Evolutionary conservation across 2,329 filamentous ascomycete genomes (phyloP), one percentile per base, ranked within the genome.

Genomic region (Monosporascus sp.): DNA sequence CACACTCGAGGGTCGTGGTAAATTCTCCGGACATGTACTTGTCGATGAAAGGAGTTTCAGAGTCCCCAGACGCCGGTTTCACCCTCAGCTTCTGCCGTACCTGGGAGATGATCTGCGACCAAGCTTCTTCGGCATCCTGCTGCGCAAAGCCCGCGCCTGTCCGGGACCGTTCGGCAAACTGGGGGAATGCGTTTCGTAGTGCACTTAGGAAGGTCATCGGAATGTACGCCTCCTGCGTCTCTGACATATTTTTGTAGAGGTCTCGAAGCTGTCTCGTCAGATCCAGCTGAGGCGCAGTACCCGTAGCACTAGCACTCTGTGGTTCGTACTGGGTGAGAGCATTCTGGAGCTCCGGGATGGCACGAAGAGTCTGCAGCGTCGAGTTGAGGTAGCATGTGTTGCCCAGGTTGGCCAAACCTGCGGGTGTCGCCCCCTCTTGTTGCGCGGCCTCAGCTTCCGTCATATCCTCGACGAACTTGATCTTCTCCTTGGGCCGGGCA

Each of bases 321-420:
- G 63, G 55, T 55, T 71, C 68, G 61, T 79, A 95, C 48, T 79
- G 84, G 55, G 76, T 68, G 46, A 99, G 79, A 62, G 90, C 84
- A 37, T 89, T 79, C 66, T 96, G 91, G 37, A 99, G 82, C 74
- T 99, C 94, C 8, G 94, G 94, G 55, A 99, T 91, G 51, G 87
- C 81, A 57, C 89, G 86, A 60, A 99, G 77, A 4, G 91, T 88
- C 71, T 99, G 95, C n/a, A 99, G 79, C 0, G 93, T 96, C 49
- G 94, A 94, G 78, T 99, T 99, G 66, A 97, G 85, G 70, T 99
- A 99, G 77, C 94, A 99, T 4, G 95, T 99, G 72, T 99, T 99
- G 63, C 95, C 94, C 56, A 97, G 77, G 67, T 99, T 99, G 69
- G 88, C 82, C 57, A 99, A 76, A 47, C 94, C 94, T 53, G 92